Evolutionary conservation across 2,329 filamentous ascomycete species (phyloP).

Genomic region (Leptographium galeiforme): DNA sequence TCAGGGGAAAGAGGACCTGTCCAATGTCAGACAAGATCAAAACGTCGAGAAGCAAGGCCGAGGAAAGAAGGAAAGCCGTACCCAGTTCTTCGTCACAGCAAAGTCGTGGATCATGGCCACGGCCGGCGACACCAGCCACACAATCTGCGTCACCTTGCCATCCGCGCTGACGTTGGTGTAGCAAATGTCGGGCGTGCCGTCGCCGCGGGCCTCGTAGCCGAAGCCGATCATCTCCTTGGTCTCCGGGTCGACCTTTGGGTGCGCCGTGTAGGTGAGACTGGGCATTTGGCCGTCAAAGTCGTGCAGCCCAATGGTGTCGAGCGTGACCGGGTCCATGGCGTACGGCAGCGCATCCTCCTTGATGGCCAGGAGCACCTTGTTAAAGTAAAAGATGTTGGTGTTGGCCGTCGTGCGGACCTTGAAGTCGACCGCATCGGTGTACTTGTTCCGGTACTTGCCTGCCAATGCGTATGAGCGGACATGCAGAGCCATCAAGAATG

Average conservation of each 20-base stretch:
- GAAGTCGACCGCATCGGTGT: background rate
- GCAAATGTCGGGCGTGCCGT: background rate
- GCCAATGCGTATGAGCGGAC: background rate
- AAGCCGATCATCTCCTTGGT: background rate
- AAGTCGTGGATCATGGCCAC: slow-evolving; percentile 28
- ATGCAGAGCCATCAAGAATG: background rate
- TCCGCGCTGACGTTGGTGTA: background rate
- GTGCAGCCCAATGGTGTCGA: background rate
- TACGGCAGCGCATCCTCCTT: background rate
- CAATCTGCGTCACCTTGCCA: background rate
- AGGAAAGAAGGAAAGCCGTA: slow-evolving; percentile 8
- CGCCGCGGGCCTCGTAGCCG: background rate
- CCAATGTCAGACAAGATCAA: background rate
- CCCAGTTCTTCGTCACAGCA: slow-evolving; percentile 26
- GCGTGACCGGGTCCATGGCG: background rate
- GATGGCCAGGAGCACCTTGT: background rate
- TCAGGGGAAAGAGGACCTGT: slow-evolving; percentile 19
- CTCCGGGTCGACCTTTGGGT: background rate
- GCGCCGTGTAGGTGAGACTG: background rate
- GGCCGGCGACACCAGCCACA: slow-evolving; percentile 18
- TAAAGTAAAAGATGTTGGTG: background rate
- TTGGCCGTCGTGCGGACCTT: slow-evolving; percentile 1
- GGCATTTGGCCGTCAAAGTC: background rate
- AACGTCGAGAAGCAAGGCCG: too few relatives aligned
- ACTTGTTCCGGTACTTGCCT: background rate